Base-by-base conservation (phyloP, 805 yeast species). In the Cyberlindnera japonica region DNA sequence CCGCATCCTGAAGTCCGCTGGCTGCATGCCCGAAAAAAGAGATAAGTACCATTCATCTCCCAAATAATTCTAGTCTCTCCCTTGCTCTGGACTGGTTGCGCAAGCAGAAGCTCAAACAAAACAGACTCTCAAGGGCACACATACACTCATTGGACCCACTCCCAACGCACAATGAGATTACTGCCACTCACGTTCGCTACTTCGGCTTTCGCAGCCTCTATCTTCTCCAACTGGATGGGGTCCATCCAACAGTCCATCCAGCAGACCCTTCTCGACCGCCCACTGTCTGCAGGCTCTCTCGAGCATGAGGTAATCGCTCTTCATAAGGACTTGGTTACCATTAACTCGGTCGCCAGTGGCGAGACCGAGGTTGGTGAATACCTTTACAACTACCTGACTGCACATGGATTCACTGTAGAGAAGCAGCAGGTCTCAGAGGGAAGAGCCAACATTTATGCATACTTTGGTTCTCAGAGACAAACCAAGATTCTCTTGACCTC, bases 401-500 rank as follows among this genome's bases (percentile, higher is more conserved):
- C 35, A 5, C 47, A 44, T 26, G 82, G 81, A 2, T 67, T 78
- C 40, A 75, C 77, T 0, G 83, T 79, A 4, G 80, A 80, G 49
- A 37, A 55, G 21, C 65, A 68, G 32, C 46, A 58, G 9, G 64
- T 71, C 13, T 58, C 51, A 12, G 35, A 43, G 18, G 47, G 50
- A 1, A 67, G 83, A 35, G 54, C 59, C 50, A 77, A 81, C 51
- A 63, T 81, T 26, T 81, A 74, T 50, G 85, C 84, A 5, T 81
- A 78, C 51, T 45, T 59, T 7, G 61, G 61, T n/a, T 79, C 80
- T 1, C 41, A 49, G 2, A 53, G 54, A 15, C 55, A 74, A 48
- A 70, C 80, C 12, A 65, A 58, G 37, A 72, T 78, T 3, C 52
- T 79, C 28, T 50, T 81, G 17, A 77, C 85, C 1, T 74, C 84